phyloP scores from a whole-genome alignment of 164 flowering plant species.

The Cinnamomum micranthum region DNA sequence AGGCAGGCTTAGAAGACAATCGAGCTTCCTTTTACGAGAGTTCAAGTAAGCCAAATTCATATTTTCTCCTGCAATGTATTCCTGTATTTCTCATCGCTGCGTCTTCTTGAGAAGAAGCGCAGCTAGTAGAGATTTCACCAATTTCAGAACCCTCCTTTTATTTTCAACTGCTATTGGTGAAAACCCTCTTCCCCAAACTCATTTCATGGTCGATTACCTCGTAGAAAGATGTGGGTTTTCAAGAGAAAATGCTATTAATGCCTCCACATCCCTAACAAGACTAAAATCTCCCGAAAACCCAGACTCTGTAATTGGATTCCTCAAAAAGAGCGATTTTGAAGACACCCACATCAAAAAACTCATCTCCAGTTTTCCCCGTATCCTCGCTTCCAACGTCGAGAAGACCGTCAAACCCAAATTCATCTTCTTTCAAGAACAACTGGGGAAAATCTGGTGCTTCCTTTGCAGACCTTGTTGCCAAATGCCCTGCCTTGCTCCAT shows the following conservation, averaged over 20 bases:
- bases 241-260: not conserved
- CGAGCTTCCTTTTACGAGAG: too few relatives aligned
- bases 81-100: too few relatives aligned
- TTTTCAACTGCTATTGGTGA: too few relatives aligned
- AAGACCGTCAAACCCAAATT: slow-evolving; percentile 15
- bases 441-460: slow-evolving; percentile 8
- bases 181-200: too few relatives aligned
- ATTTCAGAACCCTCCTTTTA: too few relatives aligned
- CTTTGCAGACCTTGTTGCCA: slow-evolving; percentile 6
- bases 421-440: slow-evolving; percentile 4
- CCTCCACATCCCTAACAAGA: not conserved
- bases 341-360: slow-evolving; percentile 11
- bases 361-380: not conserved
- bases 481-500: not conserved
- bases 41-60: too few relatives aligned
- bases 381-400: not conserved
- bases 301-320: not conserved
- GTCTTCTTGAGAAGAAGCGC: too few relatives aligned
- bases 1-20: too few relatives aligned
- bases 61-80: too few relatives aligned
- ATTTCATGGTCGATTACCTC: too few relatives aligned
- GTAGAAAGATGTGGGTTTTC: too few relatives aligned
- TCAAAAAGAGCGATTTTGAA: slow-evolving; percentile 12
- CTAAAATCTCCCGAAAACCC: not conserved
- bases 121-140: too few relatives aligned